Evolutionary conservation across 2,329 filamentous ascomycete genomes (phyloP).

Genomic region (Epichloe sylvatica): DNA sequence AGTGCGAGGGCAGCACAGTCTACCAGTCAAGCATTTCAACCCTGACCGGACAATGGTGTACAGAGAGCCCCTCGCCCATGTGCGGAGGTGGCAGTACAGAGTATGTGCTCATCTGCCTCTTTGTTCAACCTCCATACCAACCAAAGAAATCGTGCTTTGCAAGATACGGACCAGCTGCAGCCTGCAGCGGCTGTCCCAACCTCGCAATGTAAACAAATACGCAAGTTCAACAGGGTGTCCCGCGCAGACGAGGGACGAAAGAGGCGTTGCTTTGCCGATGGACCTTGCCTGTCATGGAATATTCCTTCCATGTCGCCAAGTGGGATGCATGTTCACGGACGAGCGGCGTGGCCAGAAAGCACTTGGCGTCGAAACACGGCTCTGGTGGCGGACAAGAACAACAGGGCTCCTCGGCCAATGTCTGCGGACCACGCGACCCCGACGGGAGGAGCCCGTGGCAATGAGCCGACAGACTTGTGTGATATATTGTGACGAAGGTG

Average conservation of each 20-base stretch:
- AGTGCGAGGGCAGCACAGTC: too few species aligned
- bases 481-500: neutral
- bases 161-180: neutral
- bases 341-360: neutral
- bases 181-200: neutral
- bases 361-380: constrained; percentile 1
- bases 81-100: neutral
- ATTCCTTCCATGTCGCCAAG: neutral
- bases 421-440: constrained; percentile 18
- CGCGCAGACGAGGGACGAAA: neutral
- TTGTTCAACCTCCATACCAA: neutral
- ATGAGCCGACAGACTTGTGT: neutral
- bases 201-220: neutral
- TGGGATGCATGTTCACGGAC: neutral
- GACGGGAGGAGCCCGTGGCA: constrained; percentile 16
- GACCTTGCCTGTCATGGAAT: neutral
- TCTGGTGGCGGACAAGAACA: neutral
- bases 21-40: too few species aligned
- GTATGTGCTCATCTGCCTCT: neutral
- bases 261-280: neutral
- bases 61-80: neutral
- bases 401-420: constrained; percentile 16
- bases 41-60: too few species aligned
- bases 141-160: neutral
- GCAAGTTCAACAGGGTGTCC: neutral